Conservation (phyloP, 2,329 filamentous ascomycete species). For the Parafenestella ontariensis region DNA sequence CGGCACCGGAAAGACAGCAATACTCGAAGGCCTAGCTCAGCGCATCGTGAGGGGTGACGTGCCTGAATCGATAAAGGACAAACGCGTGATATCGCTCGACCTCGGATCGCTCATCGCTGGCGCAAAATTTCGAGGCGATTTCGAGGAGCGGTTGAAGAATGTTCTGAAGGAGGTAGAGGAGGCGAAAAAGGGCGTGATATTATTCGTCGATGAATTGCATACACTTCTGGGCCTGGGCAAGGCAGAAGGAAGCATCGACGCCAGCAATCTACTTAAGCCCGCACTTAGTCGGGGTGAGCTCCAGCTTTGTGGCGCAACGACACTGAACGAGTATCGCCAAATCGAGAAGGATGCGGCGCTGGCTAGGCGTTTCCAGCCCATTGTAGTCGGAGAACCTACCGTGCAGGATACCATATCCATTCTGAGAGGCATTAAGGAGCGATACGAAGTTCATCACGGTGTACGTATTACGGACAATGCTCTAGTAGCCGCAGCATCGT, state of each 20-base stretch:
- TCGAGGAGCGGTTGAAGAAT: conserved; percentile 90
- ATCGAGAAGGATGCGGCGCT: conserved; percentile 97
- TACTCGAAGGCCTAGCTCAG: conserved; percentile 87
- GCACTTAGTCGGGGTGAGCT: conserved; percentile 91
- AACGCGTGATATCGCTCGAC: conserved; percentile 85
- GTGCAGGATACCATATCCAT: conserved; percentile 96
- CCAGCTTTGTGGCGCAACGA: conserved; percentile 95
- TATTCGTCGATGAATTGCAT: conserved; percentile 96
- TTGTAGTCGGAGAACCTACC: conserved; percentile 87
- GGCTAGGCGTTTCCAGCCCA: conserved; percentile 91
- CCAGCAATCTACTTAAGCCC: conserved; percentile 92
- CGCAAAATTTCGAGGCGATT: conserved; percentile 94
- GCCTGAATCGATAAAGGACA: conserved; percentile 94
- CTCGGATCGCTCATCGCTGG: conserved; percentile 93
- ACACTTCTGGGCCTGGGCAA: conserved; percentile 91
- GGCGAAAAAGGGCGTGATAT: conserved; percentile 85
- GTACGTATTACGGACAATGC: conserved; percentile 93
- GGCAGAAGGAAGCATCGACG: conserved; percentile 94
- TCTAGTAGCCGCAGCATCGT: conserved; percentile 87
- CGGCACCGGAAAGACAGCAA: conserved; percentile 92
- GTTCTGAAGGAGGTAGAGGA: conserved; percentile 91
- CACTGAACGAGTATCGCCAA: conserved; percentile 85
- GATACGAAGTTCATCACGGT: conserved; percentile 96
- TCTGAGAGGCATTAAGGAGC: conserved; percentile 93
- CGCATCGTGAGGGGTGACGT: conserved; percentile 92